Percentiles rank a stretch among this genome's conserved stretches.
These are phyloP conservation scores for Coprinopsis strossmayeri DNA, from an alignment of 768 basidiomycete genomes.

Conservation along the genomic window DNA sequence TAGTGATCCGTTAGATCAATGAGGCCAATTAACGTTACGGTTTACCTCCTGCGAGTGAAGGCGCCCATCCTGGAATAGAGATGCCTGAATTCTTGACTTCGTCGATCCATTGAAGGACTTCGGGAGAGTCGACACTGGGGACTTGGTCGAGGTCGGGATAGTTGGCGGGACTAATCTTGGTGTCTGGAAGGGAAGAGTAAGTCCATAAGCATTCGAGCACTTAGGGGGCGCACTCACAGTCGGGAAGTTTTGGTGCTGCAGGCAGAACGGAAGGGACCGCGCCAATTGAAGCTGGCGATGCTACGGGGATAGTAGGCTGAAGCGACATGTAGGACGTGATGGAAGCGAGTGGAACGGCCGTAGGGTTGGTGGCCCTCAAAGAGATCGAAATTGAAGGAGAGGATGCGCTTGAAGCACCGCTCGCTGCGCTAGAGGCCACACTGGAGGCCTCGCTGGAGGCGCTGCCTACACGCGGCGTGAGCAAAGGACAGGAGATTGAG, in stretches of 20 bases:
- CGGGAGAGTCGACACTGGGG: conserved; percentile 53
- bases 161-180: conserved; percentile 37
- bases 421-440: not conserved
- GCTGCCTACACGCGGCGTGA: no score
- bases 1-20: conserved; percentile 1
- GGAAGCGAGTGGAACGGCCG: conserved; percentile 46
- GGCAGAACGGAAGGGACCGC: conserved; percentile 41
- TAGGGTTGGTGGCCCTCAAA: conserved; percentile 47
- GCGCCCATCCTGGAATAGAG: conserved; percentile 44
- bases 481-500: no score
- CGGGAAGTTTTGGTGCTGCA: conserved; percentile 51
- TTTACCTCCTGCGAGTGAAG: conserved; percentile 31
- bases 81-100: conserved; percentile 51
- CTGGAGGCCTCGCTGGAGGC: no score
- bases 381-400: conserved; percentile 34
- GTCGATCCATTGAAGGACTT: conserved; percentile 62
- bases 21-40: conserved; percentile 5
- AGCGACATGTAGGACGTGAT: conserved; percentile 39
- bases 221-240: conserved; percentile 32
- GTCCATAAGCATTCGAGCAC: no score
- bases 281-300: conserved; percentile 41
- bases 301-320: conserved; percentile 35
- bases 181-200: no score
- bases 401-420: conserved; percentile 4
- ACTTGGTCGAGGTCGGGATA: conserved; percentile 58